Base-by-base conservation (phyloP, 495 filamentous ascomycete species). In the Chaetomidium leptoderma region DNA sequence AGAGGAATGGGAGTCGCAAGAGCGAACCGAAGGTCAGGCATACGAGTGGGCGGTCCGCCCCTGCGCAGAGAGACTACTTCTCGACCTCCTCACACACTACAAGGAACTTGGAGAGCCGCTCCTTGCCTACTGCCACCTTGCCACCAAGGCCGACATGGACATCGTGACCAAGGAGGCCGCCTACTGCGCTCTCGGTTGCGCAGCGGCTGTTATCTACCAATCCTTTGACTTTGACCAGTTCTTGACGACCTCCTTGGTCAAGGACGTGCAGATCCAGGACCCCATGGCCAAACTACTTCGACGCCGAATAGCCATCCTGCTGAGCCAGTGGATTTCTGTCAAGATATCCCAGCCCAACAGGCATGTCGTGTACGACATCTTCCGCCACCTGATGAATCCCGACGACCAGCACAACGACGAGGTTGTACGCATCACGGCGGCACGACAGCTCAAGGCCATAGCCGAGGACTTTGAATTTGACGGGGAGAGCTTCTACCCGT, bases 21-120 rank as follows among this genome's bases (percentile, higher is more conserved):
- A 95, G 73, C 87, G 93, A 54, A 86, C 83, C 40, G 81, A 85
- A 49, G 83, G 88, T 19, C 86, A 90, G 57, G 86, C 86, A 7
- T 95, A 85, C 81, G 89, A 96, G 63, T 95, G 91, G 73, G 83
- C 91, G 26, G 83, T 97, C 40, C 84, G 91, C 8, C 87, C 90
- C 0, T 98, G 93, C 66, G 86, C 91, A 0, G 92, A 97, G 71
- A 95, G 91, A 70, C 78, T 98, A 16, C 95, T 97, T 69, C 78
- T 97, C 63, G 93, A 97, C 62, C 79, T 98, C 1, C 81, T 96
- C 24, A 88, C 87, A 36, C 85, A 96, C 68, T 91, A 88, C 77
- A 95, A 90, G 68, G 77, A 85, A 21, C 71, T 93, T 4, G 79
- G 89, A 26, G 78, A 83, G 35, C 90, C 90, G 2, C 75, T 98